Evolutionary conservation across 2,329 filamentous ascomycete species (phyloP), one percentile per base, ranked within the genome.

Genomic region (Xylariaceae sp.): DNA sequence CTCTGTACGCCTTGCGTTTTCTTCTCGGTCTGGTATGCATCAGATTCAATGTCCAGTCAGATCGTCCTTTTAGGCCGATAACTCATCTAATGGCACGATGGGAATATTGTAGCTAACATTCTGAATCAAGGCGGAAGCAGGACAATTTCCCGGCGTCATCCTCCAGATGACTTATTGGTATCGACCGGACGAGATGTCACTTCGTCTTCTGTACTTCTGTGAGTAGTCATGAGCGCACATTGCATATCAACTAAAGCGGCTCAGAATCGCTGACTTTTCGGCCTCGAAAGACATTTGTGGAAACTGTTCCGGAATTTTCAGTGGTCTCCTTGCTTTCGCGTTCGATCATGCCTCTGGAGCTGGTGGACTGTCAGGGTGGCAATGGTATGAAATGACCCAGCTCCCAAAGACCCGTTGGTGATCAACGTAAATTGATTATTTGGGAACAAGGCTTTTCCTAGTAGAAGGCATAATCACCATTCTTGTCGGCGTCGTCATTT

Each of bases 141-240:
- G 65, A 9, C 60, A 66, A 54, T 70, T 66, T 39, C 66, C 68
- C 2, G 66, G 67, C 0, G 59, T 71, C 9, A 60, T 69, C 13
- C 41, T 71, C 4, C 68, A 71, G 43, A 61, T 72, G 56, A 65
- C 62, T 2, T 72, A 71, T 43, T 73, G 69, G 68, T 73, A 73
- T 43, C 57, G 70, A 4, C 66, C 68, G 0, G 70, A 73, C 39
- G 70, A 73, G 43, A 67, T 73, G 62, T 64, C 66, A 12, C 55
- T 67, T 2, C 62, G 69, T 8, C 49, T 74, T 0, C 52, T 72
- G 3, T 72, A 69, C 42, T 71, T 72, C 42, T 71, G 67, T 69
- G 50, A 37, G 63, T 49, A n/a, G n/a, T n/a, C n/a, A n/a, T n/a
- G n/a, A n/a, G n/a, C n/a, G n/a, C n/a, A n/a, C n/a, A n/a, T n/a